A percentile compares a stretch with the other conserved stretches of the same genome.
phyloP scores from a whole-genome alignment of 768 basidiomycete species.

The Mrakia blollopis region DNA sequence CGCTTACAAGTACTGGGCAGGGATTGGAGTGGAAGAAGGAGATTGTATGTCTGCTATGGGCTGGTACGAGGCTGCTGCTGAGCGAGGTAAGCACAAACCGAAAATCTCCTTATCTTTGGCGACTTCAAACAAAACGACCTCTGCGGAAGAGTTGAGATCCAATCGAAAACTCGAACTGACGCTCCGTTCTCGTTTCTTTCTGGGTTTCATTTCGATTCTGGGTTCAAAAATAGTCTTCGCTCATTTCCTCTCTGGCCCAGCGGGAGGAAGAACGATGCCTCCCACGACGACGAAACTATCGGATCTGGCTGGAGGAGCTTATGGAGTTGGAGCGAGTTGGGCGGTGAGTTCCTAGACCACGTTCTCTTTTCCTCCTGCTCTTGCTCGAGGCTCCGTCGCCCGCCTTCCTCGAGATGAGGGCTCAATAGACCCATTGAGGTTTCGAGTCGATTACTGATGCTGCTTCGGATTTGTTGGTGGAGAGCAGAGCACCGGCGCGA shows the following conservation, averaged over 20 bases:
- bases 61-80: conserved; percentile 87
- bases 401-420: too few species aligned
- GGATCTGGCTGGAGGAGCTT: conserved; percentile 87
- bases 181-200: neutral
- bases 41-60: conserved; percentile 74
- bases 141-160: too few species aligned
- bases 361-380: neutral
- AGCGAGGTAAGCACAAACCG: conserved; percentile 56
- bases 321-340: conserved; percentile 88
- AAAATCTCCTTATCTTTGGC: neutral
- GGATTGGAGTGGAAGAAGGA: conserved; percentile 76
- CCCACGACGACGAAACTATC: conserved; percentile 75
- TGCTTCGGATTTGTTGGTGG: neutral
- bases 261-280: conserved; percentile 81
- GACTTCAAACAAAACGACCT: too few species aligned
- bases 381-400: too few species aligned
- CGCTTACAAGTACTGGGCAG: conserved; percentile 91
- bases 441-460: neutral
- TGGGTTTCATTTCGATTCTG: too few species aligned
- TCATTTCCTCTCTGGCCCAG: conserved; percentile 75
- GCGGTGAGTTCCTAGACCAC: conserved; percentile 46
- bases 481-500: conserved; percentile 62
- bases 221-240: conserved; percentile 56
- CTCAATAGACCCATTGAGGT: too few species aligned
- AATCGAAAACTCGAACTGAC: neutral